A percentile compares a stretch with the other conserved stretches of the same genome.
Conservation (phyloP, 441 rosid genomes). For the Eruca vesicaria region DNA sequence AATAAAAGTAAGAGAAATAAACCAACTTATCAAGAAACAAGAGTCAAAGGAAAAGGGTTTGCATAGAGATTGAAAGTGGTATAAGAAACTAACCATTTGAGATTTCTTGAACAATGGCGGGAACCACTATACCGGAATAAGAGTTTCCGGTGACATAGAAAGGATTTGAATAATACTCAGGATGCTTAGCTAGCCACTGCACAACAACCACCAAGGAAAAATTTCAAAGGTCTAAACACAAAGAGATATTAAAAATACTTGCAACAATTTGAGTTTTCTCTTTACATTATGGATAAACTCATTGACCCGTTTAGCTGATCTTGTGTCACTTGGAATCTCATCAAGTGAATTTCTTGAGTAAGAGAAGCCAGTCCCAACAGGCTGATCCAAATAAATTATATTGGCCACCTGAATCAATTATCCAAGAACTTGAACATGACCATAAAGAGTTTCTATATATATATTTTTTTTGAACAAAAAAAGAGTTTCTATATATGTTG, state of each 20-base stretch:
- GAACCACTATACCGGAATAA: slow-evolving; percentile 62
- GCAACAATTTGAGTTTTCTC: neutral
- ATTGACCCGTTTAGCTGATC: slow-evolving; percentile 31
- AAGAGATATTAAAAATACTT: neutral
- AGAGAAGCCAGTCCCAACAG: slow-evolving; percentile 34
- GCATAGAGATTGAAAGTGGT: neutral
- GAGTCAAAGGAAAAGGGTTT: neutral
- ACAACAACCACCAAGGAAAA: slow-evolving; percentile 36
- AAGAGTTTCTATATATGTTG: no score
- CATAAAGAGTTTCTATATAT: neutral
- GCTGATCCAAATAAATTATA: slow-evolving; percentile 63
- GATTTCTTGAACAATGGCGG: slow-evolving; percentile 48
- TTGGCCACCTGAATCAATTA: slow-evolving; percentile 33
- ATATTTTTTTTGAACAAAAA: no score
- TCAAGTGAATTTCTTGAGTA: slow-evolving; percentile 37
- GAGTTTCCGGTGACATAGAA: slow-evolving; percentile 69
- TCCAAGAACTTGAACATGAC: neutral
- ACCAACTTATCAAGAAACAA: slow-evolving; percentile 20
- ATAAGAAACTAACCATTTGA: slow-evolving; percentile 16
- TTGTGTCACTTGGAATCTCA: slow-evolving; percentile 41
- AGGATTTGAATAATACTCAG: slow-evolving; percentile 49
- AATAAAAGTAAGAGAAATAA: neutral
- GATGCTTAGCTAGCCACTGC: slow-evolving; percentile 71
- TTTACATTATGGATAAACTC: slow-evolving; percentile 59
- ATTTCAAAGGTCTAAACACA: neutral